Conservation (phyloP, 148 eudicot species). For the Rhododendron williamsianum region DNA sequence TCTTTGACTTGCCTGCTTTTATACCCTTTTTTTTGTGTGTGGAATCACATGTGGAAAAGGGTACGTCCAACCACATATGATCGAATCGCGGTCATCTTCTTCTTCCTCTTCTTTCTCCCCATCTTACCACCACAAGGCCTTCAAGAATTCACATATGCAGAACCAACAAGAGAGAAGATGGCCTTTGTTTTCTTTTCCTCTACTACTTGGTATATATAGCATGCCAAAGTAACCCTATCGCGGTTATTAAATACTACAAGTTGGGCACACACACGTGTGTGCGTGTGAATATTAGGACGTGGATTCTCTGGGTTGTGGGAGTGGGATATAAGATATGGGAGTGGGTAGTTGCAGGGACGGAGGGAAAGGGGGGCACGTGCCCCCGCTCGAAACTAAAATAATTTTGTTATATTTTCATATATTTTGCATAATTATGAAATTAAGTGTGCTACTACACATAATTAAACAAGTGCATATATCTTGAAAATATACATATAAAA, state of each 20-base stretch:
- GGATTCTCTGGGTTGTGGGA: not conserved
- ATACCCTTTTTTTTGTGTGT: not conserved
- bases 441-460: too few relatives aligned
- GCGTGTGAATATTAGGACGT: not conserved
- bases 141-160: not conserved
- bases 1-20: slow-evolving; percentile 63
- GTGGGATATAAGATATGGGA: too few relatives aligned
- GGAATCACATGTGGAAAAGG: not conserved
- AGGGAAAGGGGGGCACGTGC: too few relatives aligned
- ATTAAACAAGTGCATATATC: too few relatives aligned
- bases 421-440: too few relatives aligned
- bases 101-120: slow-evolving; percentile 18
- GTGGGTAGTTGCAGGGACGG: not conserved
- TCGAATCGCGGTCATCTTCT: slow-evolving; percentile 9
- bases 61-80: not conserved
- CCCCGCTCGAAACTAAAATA: too few relatives aligned
- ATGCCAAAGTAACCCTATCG: not conserved
- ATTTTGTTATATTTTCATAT: too few relatives aligned
- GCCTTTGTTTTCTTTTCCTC: not conserved
- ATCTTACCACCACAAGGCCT: slow-evolving; percentile 6
- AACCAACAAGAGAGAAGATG: not conserved
- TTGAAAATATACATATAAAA: too few relatives aligned
- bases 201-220: slow-evolving; percentile 1
- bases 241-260: not conserved
- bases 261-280: too few relatives aligned